phyloP scores from a whole-genome alignment of 352 stramenopile species.

The Pythium plurisporium region DNA sequence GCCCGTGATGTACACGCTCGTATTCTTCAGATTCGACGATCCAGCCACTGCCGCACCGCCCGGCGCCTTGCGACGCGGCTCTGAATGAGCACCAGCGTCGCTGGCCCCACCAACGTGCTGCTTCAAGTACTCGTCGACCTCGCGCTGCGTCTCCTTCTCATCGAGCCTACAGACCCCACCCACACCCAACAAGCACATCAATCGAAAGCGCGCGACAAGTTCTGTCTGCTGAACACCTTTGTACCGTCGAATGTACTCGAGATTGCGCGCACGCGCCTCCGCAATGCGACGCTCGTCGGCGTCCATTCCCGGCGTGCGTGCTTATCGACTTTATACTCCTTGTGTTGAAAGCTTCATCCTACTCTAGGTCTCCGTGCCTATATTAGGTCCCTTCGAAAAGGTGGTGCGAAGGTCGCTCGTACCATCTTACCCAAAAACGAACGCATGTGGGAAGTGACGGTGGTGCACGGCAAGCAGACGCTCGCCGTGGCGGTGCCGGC shows the following conservation, averaged over 20 bases:
- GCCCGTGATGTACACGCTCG: conserved; percentile 76
- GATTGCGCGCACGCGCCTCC: conserved; percentile 58
- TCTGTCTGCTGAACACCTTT: conserved; percentile 16
- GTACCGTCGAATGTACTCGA: conserved; percentile 62
- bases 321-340: no score
- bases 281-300: conserved; percentile 38
- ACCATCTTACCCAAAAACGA: neutral
- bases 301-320: conserved; percentile 22
- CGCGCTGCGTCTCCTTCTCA: conserved; percentile 33
- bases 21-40: conserved; percentile 31
- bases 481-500: conserved; percentile 23
- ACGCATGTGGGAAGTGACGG: conserved; percentile 30
- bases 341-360: no score
- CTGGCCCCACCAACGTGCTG: conserved; percentile 9
- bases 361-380: no score
- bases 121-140: conserved; percentile 39
- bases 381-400: neutral
- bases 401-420: neutral
- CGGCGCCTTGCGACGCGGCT: conserved; percentile 14
- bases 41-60: neutral
- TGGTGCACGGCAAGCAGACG: conserved; percentile 44
- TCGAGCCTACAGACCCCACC: conserved; percentile 35
- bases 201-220: neutral
- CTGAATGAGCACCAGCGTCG: neutral
- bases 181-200: neutral